Conservation (phyloP, 768 basidiomycete genomes). For the Russula virescens region DNA sequence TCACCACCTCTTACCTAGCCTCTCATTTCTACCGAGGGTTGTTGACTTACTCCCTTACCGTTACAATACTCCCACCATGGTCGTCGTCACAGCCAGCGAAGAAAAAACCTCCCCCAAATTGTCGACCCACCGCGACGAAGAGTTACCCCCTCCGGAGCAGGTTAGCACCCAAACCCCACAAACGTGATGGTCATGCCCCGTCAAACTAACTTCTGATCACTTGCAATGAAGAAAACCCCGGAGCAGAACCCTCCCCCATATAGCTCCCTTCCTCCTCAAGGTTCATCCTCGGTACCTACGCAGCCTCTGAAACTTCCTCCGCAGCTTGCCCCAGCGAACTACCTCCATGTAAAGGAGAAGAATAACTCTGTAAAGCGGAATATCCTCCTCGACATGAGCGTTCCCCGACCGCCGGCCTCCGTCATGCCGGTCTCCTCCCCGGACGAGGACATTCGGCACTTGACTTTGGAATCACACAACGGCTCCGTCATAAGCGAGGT, state of each 20-base stretch:
- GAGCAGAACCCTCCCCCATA: constrained; percentile 17
- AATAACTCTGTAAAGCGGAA: constrained; percentile 2
- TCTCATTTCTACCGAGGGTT: neutral
- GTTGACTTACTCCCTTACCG: no score
- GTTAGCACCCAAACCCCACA: neutral
- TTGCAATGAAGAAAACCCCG: no score
- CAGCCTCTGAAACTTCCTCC: neutral
- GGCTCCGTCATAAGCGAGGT: constrained; percentile 9
- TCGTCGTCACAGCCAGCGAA: neutral
- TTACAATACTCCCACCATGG: neutral
- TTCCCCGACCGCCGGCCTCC: constrained; percentile 7
- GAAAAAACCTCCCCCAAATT: neutral
- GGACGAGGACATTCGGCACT: neutral
- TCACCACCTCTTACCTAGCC: neutral
- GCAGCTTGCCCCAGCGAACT: constrained; percentile 14
- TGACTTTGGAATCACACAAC: constrained; percentile 9
- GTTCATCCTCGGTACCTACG: neutral
- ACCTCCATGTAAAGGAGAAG: constrained; percentile 9
- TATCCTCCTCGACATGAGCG: constrained; percentile 9
- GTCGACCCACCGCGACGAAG: neutral
- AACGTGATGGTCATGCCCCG: no score
- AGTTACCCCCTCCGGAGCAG: neutral
- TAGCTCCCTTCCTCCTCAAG: neutral
- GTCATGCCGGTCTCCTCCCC: neutral
- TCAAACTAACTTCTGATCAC: no score